Evolutionary conservation across 345 rosid species (phyloP), one percentile per base, ranked within the genome.

Genomic region (Brassica carinata): DNA sequence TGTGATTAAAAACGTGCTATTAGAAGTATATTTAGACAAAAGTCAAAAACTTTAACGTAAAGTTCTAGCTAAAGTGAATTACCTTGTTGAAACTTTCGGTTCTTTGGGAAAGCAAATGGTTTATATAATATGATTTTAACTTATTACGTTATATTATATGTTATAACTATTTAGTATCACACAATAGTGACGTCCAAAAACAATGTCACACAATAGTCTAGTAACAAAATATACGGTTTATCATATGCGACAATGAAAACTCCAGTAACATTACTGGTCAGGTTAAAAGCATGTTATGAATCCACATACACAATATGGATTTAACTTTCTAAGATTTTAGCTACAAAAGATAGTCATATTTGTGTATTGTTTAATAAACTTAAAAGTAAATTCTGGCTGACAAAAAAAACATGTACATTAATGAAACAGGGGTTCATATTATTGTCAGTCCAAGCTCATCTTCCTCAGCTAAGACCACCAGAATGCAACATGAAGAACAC

Each of bases 361-460:
- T 53, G 64, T 71, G 9, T 55, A 5, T 58, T 77, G 64, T 17
- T 61, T 43, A 17, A 43, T 62, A 69, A 45, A 77, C 7, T 4
- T n/a, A 57, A 11, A 8, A 23, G 40, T 59, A 48, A n/a, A 11
- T 64, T 51, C 65, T 65, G 34, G 61, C 72, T 71, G n/a, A 79
- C 62, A 61, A 53, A n/a, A n/a, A 23, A 23, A 59, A 17, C 18
- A 45, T 67, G 40, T 53, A 31, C 26, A 57, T 30, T 23, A n/a
- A 33, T 31, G 34, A 62, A 74, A 64, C 81, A 96, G 99, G 99
- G 99, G 18, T 93, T 93, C 81, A 86, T 96, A 87, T 53, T 96
- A 67, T 82, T 93, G 53, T 89, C 94, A 19, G 88, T 93, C 55
- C 99, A 96, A 86, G 99, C 98, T 68, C 98, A 93, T 85, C 81